Evolutionary conservation across 2,329 filamentous ascomycete species (phyloP).

Genomic region (Macrophomina tecta): DNA sequence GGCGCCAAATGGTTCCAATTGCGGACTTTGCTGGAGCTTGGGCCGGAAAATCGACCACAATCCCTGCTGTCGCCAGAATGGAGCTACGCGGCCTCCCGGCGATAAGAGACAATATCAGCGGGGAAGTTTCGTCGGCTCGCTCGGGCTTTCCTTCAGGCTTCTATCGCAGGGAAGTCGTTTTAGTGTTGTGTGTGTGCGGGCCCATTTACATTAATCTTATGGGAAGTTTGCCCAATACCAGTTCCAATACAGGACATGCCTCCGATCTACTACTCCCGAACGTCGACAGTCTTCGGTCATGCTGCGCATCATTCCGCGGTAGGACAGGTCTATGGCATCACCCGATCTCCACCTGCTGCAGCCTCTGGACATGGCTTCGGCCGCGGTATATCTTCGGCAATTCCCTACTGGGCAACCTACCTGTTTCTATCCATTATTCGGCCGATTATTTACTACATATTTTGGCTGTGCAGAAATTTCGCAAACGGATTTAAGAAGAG

Average conservation of each 20-base stretch:
- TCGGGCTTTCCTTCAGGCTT: too few species aligned
- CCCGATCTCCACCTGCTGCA: background rate
- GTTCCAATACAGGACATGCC: too few species aligned
- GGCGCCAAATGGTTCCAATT: background rate
- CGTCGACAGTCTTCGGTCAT: background rate
- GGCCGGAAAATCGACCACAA: background rate
- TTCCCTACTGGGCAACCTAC: background rate
- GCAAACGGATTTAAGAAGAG: too few species aligned
- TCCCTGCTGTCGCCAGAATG: background rate
- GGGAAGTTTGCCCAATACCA: too few species aligned
- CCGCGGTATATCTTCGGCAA: slow-evolving; percentile 7
- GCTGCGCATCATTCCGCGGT: background rate
- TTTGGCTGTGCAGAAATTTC: background rate
- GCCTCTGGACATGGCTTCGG: background rate
- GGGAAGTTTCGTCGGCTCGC: too few species aligned
- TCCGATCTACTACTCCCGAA: too few species aligned
- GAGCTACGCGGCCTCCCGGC: background rate
- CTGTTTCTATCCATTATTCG: background rate
- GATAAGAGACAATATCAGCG: too few species aligned
- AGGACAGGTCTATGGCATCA: background rate
- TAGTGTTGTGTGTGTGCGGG: too few species aligned
- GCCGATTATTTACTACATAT: background rate
- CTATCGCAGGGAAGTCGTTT: too few species aligned
- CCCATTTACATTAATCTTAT: too few species aligned
- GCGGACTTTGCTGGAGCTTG: background rate